Evolutionary conservation across 768 basidiomycete species (phyloP).

Genomic region (Mycena haematopus): DNA sequence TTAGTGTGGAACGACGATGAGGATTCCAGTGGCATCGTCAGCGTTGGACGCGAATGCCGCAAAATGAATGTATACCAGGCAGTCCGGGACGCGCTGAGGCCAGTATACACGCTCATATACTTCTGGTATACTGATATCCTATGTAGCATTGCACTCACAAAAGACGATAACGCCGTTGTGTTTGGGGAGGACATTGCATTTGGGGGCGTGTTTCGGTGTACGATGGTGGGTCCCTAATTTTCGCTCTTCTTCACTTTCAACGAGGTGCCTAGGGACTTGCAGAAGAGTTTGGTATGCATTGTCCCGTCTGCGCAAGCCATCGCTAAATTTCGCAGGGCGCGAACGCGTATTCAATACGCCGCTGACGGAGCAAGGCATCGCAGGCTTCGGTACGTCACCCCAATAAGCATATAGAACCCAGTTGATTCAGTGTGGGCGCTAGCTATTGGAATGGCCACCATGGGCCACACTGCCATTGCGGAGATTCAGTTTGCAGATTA

Average conservation of each 20-base stretch:
- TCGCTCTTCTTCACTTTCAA: slow-evolving; percentile 4
- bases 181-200: slow-evolving; percentile 95
- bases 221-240: slow-evolving; percentile 63
- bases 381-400: slow-evolving; percentile 71
- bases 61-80: slow-evolving; percentile 98
- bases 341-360: slow-evolving; percentile 97
- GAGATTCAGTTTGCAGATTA: slow-evolving; percentile 92
- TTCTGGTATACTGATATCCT: neutral
- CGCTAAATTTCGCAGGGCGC: slow-evolving; percentile 55
- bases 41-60: slow-evolving; percentile 78
- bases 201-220: slow-evolving; percentile 94
- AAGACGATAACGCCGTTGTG: slow-evolving; percentile 87
- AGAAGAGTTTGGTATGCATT: slow-evolving; percentile 83
- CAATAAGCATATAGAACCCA: neutral
- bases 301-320: neutral
- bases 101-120: slow-evolving; percentile 20
- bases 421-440: neutral
- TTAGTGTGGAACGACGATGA: slow-evolving; percentile 75
- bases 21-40: slow-evolving; percentile 54
- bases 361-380: slow-evolving; percentile 91
- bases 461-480: slow-evolving; percentile 95
- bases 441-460: slow-evolving; percentile 81
- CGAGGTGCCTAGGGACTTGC: slow-evolving; percentile 71
- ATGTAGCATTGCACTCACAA: slow-evolving; percentile 76
- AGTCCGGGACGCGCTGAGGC: slow-evolving; percentile 90